phyloP scores from a whole-genome alignment of 2,329 filamentous ascomycete genomes.

The Aphanocladium album region DNA sequence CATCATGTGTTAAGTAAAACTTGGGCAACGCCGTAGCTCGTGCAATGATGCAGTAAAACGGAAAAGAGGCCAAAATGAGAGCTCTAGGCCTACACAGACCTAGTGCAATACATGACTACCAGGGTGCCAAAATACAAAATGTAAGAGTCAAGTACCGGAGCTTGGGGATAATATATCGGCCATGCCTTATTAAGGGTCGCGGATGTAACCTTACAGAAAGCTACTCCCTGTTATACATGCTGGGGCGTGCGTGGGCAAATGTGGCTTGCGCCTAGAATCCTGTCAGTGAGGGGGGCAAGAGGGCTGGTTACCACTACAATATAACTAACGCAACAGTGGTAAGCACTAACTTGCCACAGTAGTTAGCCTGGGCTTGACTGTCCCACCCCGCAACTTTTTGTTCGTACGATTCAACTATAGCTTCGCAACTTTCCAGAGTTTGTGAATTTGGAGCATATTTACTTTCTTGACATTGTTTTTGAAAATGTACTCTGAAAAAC shows the following conservation, averaged over 20 bases:
- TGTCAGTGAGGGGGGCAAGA: background rate
- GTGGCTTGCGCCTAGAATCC: background rate
- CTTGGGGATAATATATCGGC: background rate
- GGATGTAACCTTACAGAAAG: conserved; percentile 12
- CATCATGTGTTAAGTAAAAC: too few species aligned
- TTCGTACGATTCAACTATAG: background rate
- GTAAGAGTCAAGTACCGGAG: background rate
- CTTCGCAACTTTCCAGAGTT: too few species aligned
- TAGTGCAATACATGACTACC: background rate
- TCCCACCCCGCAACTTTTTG: background rate
- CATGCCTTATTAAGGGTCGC: background rate
- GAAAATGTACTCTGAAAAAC: conserved; percentile 6
- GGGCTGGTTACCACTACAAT: background rate
- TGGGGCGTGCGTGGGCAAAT: background rate
- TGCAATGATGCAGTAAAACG: too few species aligned
- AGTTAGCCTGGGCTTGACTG: background rate
- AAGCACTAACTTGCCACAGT: conserved; percentile 3
- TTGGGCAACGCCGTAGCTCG: too few species aligned
- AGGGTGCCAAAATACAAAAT: background rate
- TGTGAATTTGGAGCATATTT: background rate
- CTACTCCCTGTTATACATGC: background rate
- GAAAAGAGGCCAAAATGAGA: too few species aligned
- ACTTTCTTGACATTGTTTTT: background rate
- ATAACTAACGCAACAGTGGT: background rate
- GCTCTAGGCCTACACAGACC: too few species aligned